These are phyloP conservation scores for Potentilla sterilis DNA, from an alignment of 306 rosid genomes.

Conservation along the genomic window DNA sequence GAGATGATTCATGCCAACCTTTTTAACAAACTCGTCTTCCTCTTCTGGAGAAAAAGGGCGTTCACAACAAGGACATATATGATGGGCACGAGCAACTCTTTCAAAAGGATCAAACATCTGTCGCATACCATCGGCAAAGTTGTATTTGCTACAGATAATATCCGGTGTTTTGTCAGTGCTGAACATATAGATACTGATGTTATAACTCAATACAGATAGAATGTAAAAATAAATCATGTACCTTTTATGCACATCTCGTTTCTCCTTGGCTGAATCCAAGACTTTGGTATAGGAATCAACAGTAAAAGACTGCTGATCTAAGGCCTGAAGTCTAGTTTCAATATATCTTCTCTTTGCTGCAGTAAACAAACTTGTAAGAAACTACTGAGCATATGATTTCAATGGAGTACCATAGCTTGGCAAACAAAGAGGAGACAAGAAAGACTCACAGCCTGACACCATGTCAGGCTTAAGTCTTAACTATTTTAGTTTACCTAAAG, in stretches of 20 bases:
- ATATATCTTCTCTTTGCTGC: conserved; percentile 87
- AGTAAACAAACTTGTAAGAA: conserved; percentile 18
- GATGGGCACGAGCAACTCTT: conserved; percentile 88
- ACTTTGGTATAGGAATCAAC: conserved; percentile 59
- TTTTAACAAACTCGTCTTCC: conserved; percentile 92
- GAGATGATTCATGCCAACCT: conserved; percentile 52
- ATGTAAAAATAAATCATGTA: conserved; percentile 28
- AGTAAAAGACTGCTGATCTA: conserved; percentile 61
- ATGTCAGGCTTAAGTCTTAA: background rate
- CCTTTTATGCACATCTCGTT: conserved; percentile 78
- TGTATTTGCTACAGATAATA: conserved; percentile 68
- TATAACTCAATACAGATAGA: conserved; percentile 18
- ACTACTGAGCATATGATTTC: conserved; percentile 1
- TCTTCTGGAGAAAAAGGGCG: conserved; percentile 84
- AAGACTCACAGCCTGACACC: background rate
- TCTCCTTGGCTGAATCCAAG: conserved; percentile 77
- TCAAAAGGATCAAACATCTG: conserved; percentile 97
- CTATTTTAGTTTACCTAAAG: conserved; percentile 12
- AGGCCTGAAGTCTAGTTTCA: conserved; percentile 68
- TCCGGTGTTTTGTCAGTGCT: conserved; percentile 26
- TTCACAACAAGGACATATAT: conserved; percentile 93
- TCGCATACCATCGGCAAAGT: conserved; percentile 88
- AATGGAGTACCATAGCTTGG: background rate
- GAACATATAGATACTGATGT: conserved; percentile 18
- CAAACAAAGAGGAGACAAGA: background rate